phyloP scores from a whole-genome alignment of 768 basidiomycete species.

The Suillus fuscotomentosus region DNA sequence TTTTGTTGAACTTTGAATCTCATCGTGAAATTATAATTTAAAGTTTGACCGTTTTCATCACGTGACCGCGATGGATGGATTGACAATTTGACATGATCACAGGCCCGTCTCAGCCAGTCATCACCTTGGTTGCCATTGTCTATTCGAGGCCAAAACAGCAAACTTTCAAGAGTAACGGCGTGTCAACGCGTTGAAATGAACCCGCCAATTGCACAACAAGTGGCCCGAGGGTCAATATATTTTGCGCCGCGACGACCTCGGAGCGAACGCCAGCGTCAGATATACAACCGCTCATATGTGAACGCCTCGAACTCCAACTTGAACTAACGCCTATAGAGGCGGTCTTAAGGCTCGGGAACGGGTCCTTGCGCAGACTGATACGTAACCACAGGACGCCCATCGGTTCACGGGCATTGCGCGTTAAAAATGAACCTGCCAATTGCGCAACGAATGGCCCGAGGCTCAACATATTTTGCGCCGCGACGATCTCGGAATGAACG shows the following conservation, averaged over 20 bases:
- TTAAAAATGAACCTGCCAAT: not conserved
- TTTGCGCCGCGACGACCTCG: not conserved
- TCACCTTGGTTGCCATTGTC: not conserved
- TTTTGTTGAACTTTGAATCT: too few relatives aligned
- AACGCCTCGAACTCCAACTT: not conserved
- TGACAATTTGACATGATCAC: too few relatives aligned
- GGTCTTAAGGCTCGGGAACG: not conserved
- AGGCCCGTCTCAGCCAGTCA: too few relatives aligned
- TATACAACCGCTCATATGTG: not conserved
- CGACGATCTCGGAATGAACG: not conserved
- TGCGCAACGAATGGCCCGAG: not conserved
- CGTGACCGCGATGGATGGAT: not conserved
- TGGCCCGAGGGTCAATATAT: not conserved
- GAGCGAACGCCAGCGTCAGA: not conserved
- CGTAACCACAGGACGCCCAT: not conserved
- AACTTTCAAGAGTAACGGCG: not conserved
- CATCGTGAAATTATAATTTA: too few relatives aligned
- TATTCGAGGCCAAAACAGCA: not conserved
- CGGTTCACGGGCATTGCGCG: too few relatives aligned
- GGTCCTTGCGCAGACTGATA: not conserved
- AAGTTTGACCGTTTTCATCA: not conserved
- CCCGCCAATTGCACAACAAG: not conserved
- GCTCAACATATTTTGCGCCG: not conserved
- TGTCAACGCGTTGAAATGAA: not conserved
- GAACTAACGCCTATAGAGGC: too few relatives aligned